Base-by-base conservation (phyloP, 2,329 filamentous ascomycete genomes). In the Diplodia seriata region DNA sequence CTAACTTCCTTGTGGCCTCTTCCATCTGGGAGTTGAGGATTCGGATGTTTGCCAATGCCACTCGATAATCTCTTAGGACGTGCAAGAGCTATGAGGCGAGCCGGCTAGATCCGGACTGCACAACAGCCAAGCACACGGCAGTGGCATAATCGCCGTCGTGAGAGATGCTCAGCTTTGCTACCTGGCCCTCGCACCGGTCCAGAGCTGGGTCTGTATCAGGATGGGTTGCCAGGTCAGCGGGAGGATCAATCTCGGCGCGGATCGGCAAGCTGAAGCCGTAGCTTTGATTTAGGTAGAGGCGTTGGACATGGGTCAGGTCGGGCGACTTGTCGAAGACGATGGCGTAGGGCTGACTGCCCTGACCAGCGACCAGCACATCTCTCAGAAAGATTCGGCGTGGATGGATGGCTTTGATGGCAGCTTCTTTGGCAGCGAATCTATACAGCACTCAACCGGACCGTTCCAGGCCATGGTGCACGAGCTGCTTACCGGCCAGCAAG, bases 81-180 rank as follows among this genome's bases (percentile, higher is more conserved):
- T 20, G 3, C 9, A 20, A 7, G 26, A 15, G 20, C 26, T 8
- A n/a, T 20, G 26, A 7, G 26, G 26, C 26, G 26, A 26, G 4
- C 26, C 4, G 26, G 23, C 50, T 2, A 1, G n/a, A 18, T 18
- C 23, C 31, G 23, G 8, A 6, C 36, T 50, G 59, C 43, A 7
- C 43, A 31, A 51, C 40, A 50, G 57, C 66, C 38, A 68, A 33
- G 29, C 66, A 68, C 18, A 90, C 83, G 7, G 90, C 91, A 23
- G 86, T 89, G 11, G 93, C 93, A 79, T 93, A 97, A 8, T 92
- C 90, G 1, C 87, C 89, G 77, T 97, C 94, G 76, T 97, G 94
- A 74, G 91, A 95, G 73, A 97, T 96, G 69, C 90, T 94, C 54
- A 97, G 76, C 73, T 87, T 83, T 15, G 89, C 92, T 61, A 87